A percentile compares a stretch with the other conserved stretches of the same genome.
Conservation (phyloP, 306 rosid species). For the Acacia confusa region DNA sequence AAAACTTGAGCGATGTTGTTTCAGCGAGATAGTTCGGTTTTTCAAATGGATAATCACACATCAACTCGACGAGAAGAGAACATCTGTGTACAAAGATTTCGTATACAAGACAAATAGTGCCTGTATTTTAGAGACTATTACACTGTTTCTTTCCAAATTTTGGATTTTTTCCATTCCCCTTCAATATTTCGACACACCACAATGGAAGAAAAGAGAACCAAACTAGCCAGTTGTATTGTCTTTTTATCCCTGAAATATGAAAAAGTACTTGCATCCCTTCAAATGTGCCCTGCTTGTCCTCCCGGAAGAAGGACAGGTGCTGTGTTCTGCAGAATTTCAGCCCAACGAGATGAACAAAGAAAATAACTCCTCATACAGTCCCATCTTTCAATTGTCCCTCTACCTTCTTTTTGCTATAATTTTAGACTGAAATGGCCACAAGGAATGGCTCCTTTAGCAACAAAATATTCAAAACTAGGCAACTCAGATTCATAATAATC, state of each 20-base stretch:
- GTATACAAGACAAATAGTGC: conserved; percentile 5
- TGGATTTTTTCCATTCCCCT: not conserved
- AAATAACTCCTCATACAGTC: not conserved
- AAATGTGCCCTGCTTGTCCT: conserved; percentile 23
- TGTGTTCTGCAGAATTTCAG: conserved; percentile 39
- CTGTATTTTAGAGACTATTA: conserved; percentile 16
- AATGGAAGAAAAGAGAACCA: conserved; percentile 9
- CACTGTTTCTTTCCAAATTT: conserved; percentile 19
- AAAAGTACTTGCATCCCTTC: conserved; percentile 9
- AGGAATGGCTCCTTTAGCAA: not conserved
- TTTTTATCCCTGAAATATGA: conserved; percentile 4
- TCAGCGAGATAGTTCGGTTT: not conserved
- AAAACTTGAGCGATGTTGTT: not conserved
- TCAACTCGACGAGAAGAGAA: not conserved
- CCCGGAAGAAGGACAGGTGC: conserved; percentile 19
- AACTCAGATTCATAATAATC: conserved; percentile 22
- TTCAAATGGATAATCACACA: not conserved
- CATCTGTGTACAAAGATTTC: conserved; percentile 20
- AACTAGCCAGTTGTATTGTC: conserved; percentile 20
- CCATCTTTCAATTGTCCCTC: not conserved
- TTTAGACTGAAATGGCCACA: not conserved
- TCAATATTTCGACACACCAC: conserved; percentile 14
- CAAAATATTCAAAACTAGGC: conserved; percentile 12
- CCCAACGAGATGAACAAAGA: conserved; percentile 23
- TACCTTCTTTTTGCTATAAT: not conserved